phyloP scores from a whole-genome alignment of 2,329 filamentous ascomycete genomes.

The Blastomyces parvus region DNA sequence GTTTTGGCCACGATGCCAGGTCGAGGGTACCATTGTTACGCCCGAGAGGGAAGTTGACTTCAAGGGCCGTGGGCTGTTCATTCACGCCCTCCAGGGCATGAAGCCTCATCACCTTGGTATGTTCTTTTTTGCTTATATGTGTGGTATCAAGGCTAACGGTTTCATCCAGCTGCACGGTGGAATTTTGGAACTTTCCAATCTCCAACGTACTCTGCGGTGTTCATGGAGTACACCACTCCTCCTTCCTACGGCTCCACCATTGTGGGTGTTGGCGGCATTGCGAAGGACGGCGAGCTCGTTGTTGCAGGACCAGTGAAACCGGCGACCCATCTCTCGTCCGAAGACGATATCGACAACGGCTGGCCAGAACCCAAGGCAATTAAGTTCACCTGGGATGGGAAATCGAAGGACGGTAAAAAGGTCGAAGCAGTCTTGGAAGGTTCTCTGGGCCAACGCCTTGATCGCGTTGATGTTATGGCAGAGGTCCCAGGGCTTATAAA shows the following conservation, averaged over 20 bases:
- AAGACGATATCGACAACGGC: conserved; percentile 65
- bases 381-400: conserved; percentile 69
- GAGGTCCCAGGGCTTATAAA: conserved; percentile 95
- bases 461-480: conserved; percentile 90
- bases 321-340: conserved; percentile 59
- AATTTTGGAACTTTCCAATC: conserved; percentile 91
- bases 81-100: conserved; percentile 90
- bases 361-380: conserved; percentile 79
- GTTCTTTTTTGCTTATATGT: conserved; percentile 17
- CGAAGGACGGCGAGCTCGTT: conserved; percentile 70
- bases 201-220: conserved; percentile 70
- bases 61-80: conserved; percentile 67
- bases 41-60: conserved; percentile 73
- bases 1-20: conserved; percentile 83
- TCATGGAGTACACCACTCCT: conserved; percentile 96
- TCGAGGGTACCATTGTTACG: conserved; percentile 76
- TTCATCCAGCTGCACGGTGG: conserved; percentile 61
- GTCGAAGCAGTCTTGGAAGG: conserved; percentile 63
- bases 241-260: conserved; percentile 79
- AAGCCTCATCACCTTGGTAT: conserved; percentile 90
- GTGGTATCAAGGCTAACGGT: background rate
- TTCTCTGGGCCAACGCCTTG: conserved; percentile 57
- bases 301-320: conserved; percentile 57
- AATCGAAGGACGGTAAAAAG: conserved; percentile 63
- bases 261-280: conserved; percentile 74